Conservation (phyloP, 1,139 yeast genomes). For the Magnusiomyces sp. region DNA sequence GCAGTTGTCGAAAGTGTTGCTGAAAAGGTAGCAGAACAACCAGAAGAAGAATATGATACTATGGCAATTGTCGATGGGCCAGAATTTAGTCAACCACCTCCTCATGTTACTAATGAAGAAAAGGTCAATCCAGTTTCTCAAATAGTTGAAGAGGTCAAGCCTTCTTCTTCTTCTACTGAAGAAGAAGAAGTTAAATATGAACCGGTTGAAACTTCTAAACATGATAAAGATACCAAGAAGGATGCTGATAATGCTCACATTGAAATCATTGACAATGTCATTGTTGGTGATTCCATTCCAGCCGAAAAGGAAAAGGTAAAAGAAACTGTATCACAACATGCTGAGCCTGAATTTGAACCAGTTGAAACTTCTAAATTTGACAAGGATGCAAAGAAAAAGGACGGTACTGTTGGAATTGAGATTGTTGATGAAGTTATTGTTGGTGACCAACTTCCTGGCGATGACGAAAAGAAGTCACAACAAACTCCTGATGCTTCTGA, state of each 20-base stretch:
- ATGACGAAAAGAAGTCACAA: too few relatives aligned
- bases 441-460: too few relatives aligned
- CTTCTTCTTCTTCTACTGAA: too few relatives aligned
- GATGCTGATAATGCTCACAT: background rate
- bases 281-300: background rate
- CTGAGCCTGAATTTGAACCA: background rate
- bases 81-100: too few relatives aligned
- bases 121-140: conserved; percentile 2
- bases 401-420: conserved; percentile 17
- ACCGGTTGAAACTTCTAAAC: too few relatives aligned
- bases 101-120: too few relatives aligned
- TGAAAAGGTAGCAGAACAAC: too few relatives aligned
- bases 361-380: conserved; percentile 30
- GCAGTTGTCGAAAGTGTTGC: background rate
- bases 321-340: background rate
- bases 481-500: too few relatives aligned
- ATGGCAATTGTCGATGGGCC: too few relatives aligned
- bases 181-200: too few relatives aligned
- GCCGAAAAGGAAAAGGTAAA: background rate
- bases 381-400: conserved; percentile 12
- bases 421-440: conserved; percentile 21
- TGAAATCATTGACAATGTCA: background rate
- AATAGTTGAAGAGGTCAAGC: background rate
- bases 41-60: too few relatives aligned
- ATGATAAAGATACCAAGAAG: too few relatives aligned